Conservation (phyloP, 2,329 filamentous ascomycete species). For the Hypoxylon sp. region DNA sequence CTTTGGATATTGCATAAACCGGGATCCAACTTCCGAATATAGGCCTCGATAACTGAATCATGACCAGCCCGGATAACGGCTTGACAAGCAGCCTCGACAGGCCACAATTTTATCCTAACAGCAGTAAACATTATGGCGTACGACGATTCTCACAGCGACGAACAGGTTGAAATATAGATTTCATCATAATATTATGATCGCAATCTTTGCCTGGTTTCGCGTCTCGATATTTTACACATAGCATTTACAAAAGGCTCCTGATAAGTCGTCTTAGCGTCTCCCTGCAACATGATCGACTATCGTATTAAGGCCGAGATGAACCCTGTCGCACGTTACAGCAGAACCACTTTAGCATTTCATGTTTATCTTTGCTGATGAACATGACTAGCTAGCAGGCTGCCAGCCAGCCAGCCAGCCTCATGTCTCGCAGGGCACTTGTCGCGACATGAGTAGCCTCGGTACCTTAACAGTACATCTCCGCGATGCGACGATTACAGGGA, state of each 20-base stretch:
- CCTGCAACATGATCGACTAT: neutral
- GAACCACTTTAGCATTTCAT: conserved; percentile 10
- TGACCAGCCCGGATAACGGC: neutral
- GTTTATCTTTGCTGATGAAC: neutral
- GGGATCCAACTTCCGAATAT: too few relatives aligned
- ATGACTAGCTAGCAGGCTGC: neutral
- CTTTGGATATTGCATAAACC: neutral
- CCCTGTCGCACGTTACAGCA: conserved; percentile 22
- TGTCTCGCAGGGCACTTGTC: neutral
- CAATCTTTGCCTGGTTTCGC: conserved; percentile 1
- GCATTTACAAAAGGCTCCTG: conserved; percentile 22
- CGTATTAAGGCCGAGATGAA: conserved; percentile 8
- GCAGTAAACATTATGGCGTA: neutral
- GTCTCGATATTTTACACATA: conserved; percentile 9
- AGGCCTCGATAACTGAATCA: neutral
- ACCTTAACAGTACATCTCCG: too few relatives aligned
- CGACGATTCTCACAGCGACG: neutral
- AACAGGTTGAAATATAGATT: neutral
- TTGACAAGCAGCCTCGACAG: neutral
- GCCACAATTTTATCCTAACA: neutral
- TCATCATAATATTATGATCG: too few relatives aligned
- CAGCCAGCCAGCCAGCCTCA: neutral
- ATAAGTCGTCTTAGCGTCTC: conserved; percentile 16
- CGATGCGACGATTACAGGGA: neutral
- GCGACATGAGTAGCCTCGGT: conserved; percentile 2